Evolutionary conservation across 495 filamentous ascomycete species (phyloP).

Genomic region (Clavariopsis aquatica): DNA sequence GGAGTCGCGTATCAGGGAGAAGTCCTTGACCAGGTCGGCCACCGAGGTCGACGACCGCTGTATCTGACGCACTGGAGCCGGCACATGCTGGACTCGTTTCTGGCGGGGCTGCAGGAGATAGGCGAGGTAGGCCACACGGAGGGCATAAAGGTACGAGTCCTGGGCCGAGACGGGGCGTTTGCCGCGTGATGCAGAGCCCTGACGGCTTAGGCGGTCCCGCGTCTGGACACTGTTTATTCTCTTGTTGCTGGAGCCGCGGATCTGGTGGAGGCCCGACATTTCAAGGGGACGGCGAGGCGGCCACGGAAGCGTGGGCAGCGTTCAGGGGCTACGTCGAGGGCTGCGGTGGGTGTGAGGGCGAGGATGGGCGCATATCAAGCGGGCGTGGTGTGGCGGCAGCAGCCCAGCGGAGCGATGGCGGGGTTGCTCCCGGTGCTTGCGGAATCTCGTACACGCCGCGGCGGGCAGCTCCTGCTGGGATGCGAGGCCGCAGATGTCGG

Average conservation of each 20-base stretch:
- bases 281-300: conserved; percentile 5
- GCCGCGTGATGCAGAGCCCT: conserved; percentile 51
- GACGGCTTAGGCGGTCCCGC: conserved; percentile 54
- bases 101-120: conserved; percentile 90
- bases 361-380: conserved; percentile 30
- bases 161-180: conserved; percentile 58
- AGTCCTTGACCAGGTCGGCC: conserved; percentile 71
- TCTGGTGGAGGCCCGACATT: conserved; percentile 31
- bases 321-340: background rate
- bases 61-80: conserved; percentile 57
- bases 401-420: conserved; percentile 15
- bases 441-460: background rate
- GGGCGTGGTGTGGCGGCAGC: background rate
- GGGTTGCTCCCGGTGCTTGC: conserved; percentile 11
- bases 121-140: conserved; percentile 87
- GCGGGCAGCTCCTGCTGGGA: conserved; percentile 3
- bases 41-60: conserved; percentile 69
- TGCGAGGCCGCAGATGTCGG: background rate
- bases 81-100: conserved; percentile 80
- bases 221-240: conserved; percentile 57
- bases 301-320: background rate
- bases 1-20: conserved; percentile 71
- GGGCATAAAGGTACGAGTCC: conserved; percentile 85
- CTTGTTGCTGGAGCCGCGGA: conserved; percentile 30
- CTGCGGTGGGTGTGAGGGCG: background rate